Percentiles rank a stretch among this genome's conserved stretches.
Evolutionary conservation across 345 rosid genomes (phyloP).

Genomic region (Adansonia digitata): DNA sequence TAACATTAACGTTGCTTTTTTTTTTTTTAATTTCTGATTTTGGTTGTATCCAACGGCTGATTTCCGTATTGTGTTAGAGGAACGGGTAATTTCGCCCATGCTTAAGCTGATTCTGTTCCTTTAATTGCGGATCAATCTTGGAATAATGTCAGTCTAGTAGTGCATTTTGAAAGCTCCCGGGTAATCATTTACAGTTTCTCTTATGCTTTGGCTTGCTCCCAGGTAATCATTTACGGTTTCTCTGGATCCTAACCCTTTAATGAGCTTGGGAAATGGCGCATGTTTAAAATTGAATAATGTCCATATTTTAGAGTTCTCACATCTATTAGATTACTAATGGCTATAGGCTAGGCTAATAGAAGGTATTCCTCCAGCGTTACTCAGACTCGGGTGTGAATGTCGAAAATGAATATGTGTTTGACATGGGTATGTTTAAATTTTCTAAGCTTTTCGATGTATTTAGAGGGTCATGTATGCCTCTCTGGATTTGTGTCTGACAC

Average conservation of each 20-base stretch:
- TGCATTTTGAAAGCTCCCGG: too few species aligned
- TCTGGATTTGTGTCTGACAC: too few species aligned
- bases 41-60: background rate
- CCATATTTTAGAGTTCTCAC: background rate
- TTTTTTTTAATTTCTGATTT: background rate
- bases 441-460: too few species aligned
- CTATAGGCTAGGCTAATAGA: too few species aligned
- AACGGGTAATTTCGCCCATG: background rate
- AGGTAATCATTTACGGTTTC: slow-evolving; percentile 47
- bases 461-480: too few species aligned
- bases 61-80: background rate
- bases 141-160: background rate
- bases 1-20: background rate
- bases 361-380: too few species aligned
- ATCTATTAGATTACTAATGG: background rate
- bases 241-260: background rate
- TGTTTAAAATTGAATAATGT: background rate
- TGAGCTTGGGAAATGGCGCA: background rate
- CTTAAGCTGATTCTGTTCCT: background rate
- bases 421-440: too few species aligned
- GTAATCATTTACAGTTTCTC: slow-evolving; percentile 77
- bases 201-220: slow-evolving; percentile 67
- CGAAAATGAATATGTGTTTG: too few species aligned
- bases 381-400: too few species aligned
- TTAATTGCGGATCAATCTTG: too few species aligned